Evolutionary conservation across 2,329 filamentous ascomycete species (phyloP).

Genomic region (Pseudohalonectria lignicola): DNA sequence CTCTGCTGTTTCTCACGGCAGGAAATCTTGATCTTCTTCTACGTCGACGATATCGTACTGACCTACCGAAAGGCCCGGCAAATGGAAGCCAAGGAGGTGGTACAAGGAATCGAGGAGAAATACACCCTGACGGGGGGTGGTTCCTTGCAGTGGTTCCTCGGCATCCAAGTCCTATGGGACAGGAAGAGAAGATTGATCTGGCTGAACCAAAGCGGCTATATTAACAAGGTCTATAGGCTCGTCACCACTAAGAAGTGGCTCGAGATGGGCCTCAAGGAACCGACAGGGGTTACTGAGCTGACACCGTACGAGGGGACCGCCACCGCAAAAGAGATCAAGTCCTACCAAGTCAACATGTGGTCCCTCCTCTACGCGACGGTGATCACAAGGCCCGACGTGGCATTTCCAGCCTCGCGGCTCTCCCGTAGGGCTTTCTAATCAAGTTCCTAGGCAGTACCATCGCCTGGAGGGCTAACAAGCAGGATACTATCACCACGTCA

Average conservation of each 20-base stretch:
- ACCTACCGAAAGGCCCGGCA: too few relatives aligned
- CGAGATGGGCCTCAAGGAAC: too few relatives aligned
- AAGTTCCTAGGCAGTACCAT: slow-evolving; percentile 2
- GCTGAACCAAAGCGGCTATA: slow-evolving; percentile 3
- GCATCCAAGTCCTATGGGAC: slow-evolving; percentile 4
- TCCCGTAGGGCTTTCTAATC: not conserved
- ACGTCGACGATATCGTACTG: slow-evolving; percentile 6
- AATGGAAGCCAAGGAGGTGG: too few relatives aligned
- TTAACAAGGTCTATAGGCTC: slow-evolving; percentile 1
- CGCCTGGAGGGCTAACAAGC: slow-evolving; percentile 4
- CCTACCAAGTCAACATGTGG: not conserved
- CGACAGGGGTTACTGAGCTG: not conserved
- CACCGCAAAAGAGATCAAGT: not conserved
- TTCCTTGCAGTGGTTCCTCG: slow-evolving; percentile 5
- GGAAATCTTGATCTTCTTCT: slow-evolving; percentile 6
- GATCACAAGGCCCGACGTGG: not conserved
- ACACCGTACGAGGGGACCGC: not conserved
- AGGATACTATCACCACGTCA: slow-evolving; percentile 4
- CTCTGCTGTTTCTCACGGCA: slow-evolving; percentile 2
- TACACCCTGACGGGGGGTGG: slow-evolving; percentile 3
- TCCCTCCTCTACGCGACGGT: not conserved
- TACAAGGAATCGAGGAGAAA: not conserved
- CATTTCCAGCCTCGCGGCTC: not conserved
- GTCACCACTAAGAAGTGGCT: not conserved
- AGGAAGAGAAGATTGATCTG: slow-evolving; percentile 1